Conservation (phyloP, 2,329 filamentous ascomycete genomes). For the Hirsutella minnesotensis region DNA sequence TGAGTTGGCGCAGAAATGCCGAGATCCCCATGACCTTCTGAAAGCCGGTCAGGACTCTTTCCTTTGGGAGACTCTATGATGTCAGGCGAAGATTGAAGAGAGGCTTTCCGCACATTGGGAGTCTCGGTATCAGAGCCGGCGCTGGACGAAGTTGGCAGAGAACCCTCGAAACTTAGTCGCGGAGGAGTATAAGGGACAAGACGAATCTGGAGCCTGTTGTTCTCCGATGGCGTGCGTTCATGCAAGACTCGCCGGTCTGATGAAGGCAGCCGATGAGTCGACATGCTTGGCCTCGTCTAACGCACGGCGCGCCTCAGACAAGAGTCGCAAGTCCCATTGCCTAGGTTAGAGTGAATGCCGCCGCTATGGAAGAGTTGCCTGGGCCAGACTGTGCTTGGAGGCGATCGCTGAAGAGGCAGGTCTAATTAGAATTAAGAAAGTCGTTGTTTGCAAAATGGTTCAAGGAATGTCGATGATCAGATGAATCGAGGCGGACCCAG, state of each 20-base stretch:
- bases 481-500: too few relatives aligned
- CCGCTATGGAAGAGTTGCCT: too few relatives aligned
- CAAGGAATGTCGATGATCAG: too few relatives aligned
- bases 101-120: not conserved
- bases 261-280: conserved; percentile 17
- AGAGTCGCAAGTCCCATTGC: not conserved
- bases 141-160: conserved; percentile 10
- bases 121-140: conserved; percentile 12
- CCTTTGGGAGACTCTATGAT: too few relatives aligned
- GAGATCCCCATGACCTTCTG: too few relatives aligned
- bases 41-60: too few relatives aligned
- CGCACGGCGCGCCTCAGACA: not conserved
- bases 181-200: conserved; percentile 27
- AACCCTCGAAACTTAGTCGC: conserved; percentile 20
- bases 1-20: too few relatives aligned
- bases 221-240: conserved; percentile 2
- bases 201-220: conserved; percentile 21
- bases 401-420: too few relatives aligned
- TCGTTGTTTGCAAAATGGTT: too few relatives aligned
- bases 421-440: too few relatives aligned
- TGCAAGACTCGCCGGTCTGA: conserved; percentile 16
- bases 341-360: not conserved
- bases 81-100: not conserved
- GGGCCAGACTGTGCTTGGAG: too few relatives aligned
- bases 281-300: conserved; percentile 14